Evolutionary conservation across 768 basidiomycete genomes (phyloP), one percentile per base, ranked within the genome.

Genomic region (Suillus tomentosus): DNA sequence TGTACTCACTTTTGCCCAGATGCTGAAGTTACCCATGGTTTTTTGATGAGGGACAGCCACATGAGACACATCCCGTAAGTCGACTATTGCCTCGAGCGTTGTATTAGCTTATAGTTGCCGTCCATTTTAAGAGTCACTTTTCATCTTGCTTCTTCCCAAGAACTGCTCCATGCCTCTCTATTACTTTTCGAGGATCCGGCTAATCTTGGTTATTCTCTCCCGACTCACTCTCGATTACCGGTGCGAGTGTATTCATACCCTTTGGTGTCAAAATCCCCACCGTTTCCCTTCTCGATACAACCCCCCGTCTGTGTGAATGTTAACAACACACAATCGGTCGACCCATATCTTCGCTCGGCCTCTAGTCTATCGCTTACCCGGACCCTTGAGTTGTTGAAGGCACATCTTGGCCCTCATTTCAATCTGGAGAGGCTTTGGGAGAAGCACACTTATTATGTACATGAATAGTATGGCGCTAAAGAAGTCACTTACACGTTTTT

Each of bases 381-480:
- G 19, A 79, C 79, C 45, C 71, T 81, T 27, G 77, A 74, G 61
- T 69, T 76, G 34, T 70, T 79, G 36, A 73, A 74, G 53, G 70
- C 72, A 45, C 65, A 75, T 51, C 63, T 81, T 31, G 82, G 82
- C 0, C 83, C 82, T 50, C 74, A 76, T 67, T 81, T 78, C 62
- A 74, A 80, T 56, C 72, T 83, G 4, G 83, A 84, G 72, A 74
- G 75, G 62, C 68, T 82, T 15, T 84, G 82, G 81, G 79, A 81
- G 62, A 77, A 72, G 69, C 82, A 83, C 62, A 81, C 79, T 10
- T 76, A 77, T 67, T 82, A 80, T 66, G 80, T 81, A 61, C 68
- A 71, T 54, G 51, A 39, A 22, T 10, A 7, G 24, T n/a, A n/a
- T 36, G 11, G 13, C 47, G 22, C 59, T 19, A 27, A 36, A 60